A percentile compares a stretch with the other conserved stretches of the same genome.
Evolutionary conservation across 2,329 filamentous ascomycete genomes (phyloP).

Genomic region (Fusarium cyanostomum): DNA sequence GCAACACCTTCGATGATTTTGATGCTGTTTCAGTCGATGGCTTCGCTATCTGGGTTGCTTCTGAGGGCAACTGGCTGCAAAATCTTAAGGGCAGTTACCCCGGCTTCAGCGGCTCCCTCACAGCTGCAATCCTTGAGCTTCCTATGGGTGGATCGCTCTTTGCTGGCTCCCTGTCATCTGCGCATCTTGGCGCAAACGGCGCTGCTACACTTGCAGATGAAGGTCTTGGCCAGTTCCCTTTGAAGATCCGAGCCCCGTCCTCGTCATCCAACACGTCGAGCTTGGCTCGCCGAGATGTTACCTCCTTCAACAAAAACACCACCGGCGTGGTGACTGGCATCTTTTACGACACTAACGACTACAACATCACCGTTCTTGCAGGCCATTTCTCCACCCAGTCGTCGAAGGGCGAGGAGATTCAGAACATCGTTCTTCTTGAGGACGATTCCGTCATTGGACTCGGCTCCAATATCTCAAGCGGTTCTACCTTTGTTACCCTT

Average conservation of each 20-base stretch:
- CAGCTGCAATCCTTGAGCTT: constrained; percentile 72
- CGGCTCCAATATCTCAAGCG: constrained; percentile 69
- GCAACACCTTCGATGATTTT: constrained; percentile 74
- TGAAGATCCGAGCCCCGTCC: constrained; percentile 59
- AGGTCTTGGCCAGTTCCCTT: constrained; percentile 64
- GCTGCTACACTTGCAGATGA: constrained; percentile 71
- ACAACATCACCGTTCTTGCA: constrained; percentile 87
- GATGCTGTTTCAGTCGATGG: constrained; percentile 71
- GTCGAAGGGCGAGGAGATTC: constrained; percentile 73
- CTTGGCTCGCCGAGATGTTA: constrained; percentile 58
- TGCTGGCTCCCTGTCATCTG: constrained; percentile 83
- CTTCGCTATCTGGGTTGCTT: constrained; percentile 93
- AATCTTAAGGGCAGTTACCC: constrained; percentile 75
- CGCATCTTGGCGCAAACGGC: constrained; percentile 76
- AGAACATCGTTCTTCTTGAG: constrained; percentile 87
- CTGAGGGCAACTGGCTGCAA: constrained; percentile 84
- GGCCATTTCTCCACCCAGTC: constrained; percentile 83
- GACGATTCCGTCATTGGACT: constrained; percentile 80
- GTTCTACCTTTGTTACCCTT: constrained; percentile 80
- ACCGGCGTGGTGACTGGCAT: constrained; percentile 79
- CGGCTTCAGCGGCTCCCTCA: constrained; percentile 76
- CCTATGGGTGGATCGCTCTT: constrained; percentile 73
- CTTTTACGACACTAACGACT: constrained; percentile 75
- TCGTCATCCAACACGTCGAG: constrained; percentile 48
- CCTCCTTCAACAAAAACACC: constrained; percentile 53